Evolutionary conservation across 345 rosid genomes (phyloP), one percentile per base, ranked within the genome.

Genomic region (Moricandia arvensis): DNA sequence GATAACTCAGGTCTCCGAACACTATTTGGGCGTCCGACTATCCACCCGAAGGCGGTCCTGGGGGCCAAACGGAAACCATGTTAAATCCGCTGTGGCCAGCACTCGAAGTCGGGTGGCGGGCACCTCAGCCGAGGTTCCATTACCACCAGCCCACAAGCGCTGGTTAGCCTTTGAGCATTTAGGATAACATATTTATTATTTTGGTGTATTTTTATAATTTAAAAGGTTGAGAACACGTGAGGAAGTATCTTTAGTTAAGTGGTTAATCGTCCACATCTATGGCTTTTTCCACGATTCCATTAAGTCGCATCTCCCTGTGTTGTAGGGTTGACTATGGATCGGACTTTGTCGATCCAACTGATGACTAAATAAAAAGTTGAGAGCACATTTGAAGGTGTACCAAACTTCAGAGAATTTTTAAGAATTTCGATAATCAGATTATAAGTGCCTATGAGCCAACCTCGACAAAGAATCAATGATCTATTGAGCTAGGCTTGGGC

Each of bases 311-410:
- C 49, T 5, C 13, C 51, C 24, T 21, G 6, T 15, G 5, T 43
- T 13, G 51, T 43, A 43, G 5, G 51, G 51, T 43, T 43, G 51
- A 5, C 3, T 43, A 13, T 43, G 13, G 15, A 43, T 43, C 7
- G 6, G 7, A 43, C 12, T 9, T 8, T 43, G 6, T 43, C 51
- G 51, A 43, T 43, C 51, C 15, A 4, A 41, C 15, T 41, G 49
- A 12, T 41, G 5, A 41, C 49, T n/a, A 35, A 12, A 41, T 4
- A 12, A 41, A 41, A 41, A 1, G 4, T 11, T 1, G 9, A 35
- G 15, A 3, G 72, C 72, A 74, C 66, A 66, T 74, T 21, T 58
- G 53, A 59, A 13, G 58, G 10, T 10, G 72, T 34, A 66, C 59
- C 65, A 66, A 41, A 66, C 2, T 5, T 41, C 7, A 31, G 34